A percentile compares a stretch with the other conserved stretches of the same genome.
Conservation (phyloP, 2,329 filamentous ascomycete species). For the Cordyceps cicadae region DNA sequence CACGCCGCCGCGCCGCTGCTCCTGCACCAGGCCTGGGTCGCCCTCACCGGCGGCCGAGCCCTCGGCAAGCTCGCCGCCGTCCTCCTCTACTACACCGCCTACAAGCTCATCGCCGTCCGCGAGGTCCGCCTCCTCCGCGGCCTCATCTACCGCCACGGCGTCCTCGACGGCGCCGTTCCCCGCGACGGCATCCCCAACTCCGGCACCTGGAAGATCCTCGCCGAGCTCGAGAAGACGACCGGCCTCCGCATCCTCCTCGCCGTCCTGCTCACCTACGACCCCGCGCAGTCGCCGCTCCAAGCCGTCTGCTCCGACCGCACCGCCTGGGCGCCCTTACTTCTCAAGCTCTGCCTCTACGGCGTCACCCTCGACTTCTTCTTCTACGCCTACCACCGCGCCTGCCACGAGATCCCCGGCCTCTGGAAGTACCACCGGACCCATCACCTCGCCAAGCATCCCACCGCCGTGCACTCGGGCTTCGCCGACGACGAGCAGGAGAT, state of each 20-base stretch:
- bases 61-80: conserved; percentile 8
- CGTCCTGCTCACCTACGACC: conserved; percentile 19
- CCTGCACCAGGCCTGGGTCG: conserved; percentile 16
- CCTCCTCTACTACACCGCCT: conserved; percentile 22
- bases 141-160: conserved; percentile 24
- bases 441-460: conserved; percentile 36
- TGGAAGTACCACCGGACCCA: conserved; percentile 35
- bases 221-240: conserved; percentile 18
- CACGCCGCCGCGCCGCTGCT: conserved; percentile 20
- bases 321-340: conserved; percentile 20
- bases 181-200: conserved; percentile 28
- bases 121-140: conserved; percentile 22
- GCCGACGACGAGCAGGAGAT: conserved; percentile 35
- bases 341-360: conserved; percentile 25
- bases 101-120: conserved; percentile 23
- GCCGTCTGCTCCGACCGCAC: conserved; percentile 5
- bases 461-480: conserved; percentile 29
- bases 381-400: conserved; percentile 33
- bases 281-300: conserved; percentile 1
- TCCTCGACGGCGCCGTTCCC: conserved; percentile 21
- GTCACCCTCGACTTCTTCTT: conserved; percentile 34
- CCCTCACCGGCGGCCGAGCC: conserved; percentile 13
- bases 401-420: conserved; percentile 30
- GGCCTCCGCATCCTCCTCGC: conserved; percentile 18
- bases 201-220: conserved; percentile 17